Evolutionary conservation across 2,329 filamentous ascomycete species (phyloP).

Genomic region (Trichoderma sp.): DNA sequence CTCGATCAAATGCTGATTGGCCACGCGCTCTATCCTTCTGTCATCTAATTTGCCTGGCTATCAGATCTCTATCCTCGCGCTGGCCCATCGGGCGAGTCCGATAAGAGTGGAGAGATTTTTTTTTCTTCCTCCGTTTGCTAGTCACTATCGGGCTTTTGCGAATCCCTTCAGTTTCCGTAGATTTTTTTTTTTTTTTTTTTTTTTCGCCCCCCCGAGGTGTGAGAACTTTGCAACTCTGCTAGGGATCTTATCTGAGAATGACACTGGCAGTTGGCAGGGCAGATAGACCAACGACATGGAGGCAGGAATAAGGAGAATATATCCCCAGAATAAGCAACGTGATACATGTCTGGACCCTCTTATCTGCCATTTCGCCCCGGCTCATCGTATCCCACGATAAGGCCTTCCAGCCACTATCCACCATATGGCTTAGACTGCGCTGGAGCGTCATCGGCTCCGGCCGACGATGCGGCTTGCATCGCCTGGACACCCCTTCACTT

Average conservation of each 20-base stretch:
- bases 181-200: neutral
- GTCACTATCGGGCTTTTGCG: neutral
- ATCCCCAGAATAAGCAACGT: neutral
- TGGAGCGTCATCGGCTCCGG: constrained; percentile 8
- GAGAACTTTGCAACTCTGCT: neutral
- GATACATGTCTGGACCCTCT: neutral
- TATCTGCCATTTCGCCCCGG: constrained; percentile 2
- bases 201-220: neutral
- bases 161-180: constrained; percentile 1
- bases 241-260: neutral
- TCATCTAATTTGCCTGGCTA: neutral
- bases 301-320: neutral
- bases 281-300: neutral
- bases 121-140: constrained; percentile 1
- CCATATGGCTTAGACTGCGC: constrained; percentile 8
- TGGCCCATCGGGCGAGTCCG: constrained; percentile 9
- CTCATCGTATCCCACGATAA: constrained; percentile 13
- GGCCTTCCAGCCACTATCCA: constrained; percentile 15
- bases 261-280: neutral
- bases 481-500: neutral
- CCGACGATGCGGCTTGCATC: constrained; percentile 16
- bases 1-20: constrained; percentile 20
- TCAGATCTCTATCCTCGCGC: neutral
- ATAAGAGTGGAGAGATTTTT: constrained; percentile 9
- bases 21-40: neutral